Conservation (phyloP, 495 filamentous ascomycete genomes). For the Xylaria venustula region DNA sequence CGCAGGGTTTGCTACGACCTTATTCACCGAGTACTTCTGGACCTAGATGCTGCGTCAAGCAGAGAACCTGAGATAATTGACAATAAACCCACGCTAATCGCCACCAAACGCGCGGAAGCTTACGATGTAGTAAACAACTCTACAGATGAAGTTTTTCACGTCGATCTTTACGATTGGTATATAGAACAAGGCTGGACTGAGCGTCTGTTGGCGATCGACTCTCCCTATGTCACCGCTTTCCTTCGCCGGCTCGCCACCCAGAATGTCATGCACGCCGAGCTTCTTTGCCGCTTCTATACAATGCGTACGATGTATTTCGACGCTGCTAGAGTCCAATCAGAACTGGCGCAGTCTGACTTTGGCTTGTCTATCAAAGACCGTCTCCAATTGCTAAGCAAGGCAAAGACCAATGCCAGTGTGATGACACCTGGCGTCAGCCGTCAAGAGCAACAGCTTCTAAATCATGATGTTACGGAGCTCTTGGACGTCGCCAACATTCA, state of each 20-base stretch:
- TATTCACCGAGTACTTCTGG: conserved; percentile 70
- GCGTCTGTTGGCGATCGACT: conserved; percentile 77
- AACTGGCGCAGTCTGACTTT: conserved; percentile 80
- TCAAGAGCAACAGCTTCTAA: conserved; percentile 71
- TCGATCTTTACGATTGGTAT: conserved; percentile 96
- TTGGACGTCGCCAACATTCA: conserved; percentile 94
- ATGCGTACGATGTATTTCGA: conserved; percentile 76
- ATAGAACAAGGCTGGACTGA: conserved; percentile 77
- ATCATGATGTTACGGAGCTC: conserved; percentile 78
- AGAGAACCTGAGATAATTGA: conserved; percentile 69
- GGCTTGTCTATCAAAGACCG: conserved; percentile 69
- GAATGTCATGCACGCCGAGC: conserved; percentile 73
- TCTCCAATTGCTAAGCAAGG: conserved; percentile 84
- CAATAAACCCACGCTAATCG: conserved; percentile 69
- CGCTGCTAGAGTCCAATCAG: conserved; percentile 80
- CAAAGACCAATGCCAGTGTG: conserved; percentile 82
- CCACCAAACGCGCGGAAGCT: conserved; percentile 79
- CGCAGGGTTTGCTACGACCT: conserved; percentile 81
- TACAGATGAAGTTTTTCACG: conserved; percentile 88
- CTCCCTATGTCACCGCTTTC: conserved; percentile 82
- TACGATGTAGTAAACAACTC: conserved; percentile 84
- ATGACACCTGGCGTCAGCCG: conserved; percentile 68
- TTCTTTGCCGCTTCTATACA: conserved; percentile 89
- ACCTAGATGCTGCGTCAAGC: conserved; percentile 67
- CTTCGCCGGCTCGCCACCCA: conserved; percentile 68